Evolutionary conservation across 257 asterid species (phyloP).

Genomic region (Jacaranda mimosifolia): DNA sequence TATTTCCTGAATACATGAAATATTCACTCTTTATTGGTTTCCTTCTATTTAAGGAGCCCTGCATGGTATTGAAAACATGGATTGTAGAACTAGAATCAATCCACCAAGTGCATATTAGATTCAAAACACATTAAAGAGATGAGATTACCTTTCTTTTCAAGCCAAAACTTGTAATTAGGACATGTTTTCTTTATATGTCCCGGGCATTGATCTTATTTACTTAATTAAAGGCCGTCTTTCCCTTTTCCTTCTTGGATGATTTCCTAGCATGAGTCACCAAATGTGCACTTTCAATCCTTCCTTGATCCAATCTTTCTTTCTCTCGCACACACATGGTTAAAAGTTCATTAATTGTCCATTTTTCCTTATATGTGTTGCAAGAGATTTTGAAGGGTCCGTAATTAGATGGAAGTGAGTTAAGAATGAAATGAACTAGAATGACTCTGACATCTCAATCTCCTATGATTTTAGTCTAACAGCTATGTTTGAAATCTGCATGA

Average conservation of each 20-base stretch:
- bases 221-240: not conserved
- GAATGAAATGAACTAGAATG: not conserved
- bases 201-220: too few relatives aligned
- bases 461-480: too few relatives aligned
- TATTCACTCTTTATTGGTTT: not conserved
- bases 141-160: conserved; percentile 19
- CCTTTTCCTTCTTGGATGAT: too few relatives aligned
- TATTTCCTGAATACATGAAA: not conserved
- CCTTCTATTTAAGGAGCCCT: too few relatives aligned
- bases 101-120: not conserved
- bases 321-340: not conserved
- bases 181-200: not conserved
- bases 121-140: not conserved
- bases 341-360: not conserved
- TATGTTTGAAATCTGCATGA: too few relatives aligned
- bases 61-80: not conserved
- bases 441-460: not conserved
- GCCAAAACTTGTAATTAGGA: not conserved
- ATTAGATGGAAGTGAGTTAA: not conserved
- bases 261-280: not conserved
- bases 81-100: not conserved
- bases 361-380: not conserved
- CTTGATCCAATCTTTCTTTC: not conserved
- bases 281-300: not conserved
- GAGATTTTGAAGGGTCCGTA: not conserved